Conservation (phyloP, 768 basidiomycete genomes). For the Leccinellum luteum region DNA sequence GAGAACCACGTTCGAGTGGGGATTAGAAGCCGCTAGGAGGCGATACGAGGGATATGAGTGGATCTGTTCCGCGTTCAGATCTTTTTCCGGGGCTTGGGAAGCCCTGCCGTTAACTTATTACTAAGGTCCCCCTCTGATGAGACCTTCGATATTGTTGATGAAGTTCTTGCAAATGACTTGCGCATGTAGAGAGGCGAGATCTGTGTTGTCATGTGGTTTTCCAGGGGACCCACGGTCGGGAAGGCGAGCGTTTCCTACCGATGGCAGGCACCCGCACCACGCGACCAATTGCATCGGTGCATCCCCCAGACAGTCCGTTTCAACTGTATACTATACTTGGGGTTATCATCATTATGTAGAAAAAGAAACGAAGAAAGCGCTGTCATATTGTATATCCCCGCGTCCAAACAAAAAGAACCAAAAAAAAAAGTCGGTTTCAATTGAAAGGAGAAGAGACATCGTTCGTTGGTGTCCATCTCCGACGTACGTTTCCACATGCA, state of each 20-base stretch:
- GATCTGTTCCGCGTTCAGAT: conserved; percentile 2
- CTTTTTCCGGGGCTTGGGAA: background rate
- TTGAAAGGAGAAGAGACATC: conserved; percentile 3
- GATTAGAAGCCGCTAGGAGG: conserved; percentile 7
- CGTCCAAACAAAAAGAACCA: conserved; percentile 16
- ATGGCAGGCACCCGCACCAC: conserved; percentile 16
- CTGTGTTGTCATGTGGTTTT: conserved; percentile 2
- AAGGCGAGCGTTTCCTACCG: background rate
- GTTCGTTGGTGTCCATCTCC: conserved; percentile 29
- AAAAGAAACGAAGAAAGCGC: background rate
- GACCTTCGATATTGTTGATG: background rate
- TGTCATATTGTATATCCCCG: conserved; percentile 31
- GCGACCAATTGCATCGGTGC: background rate
- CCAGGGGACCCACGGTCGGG: background rate
- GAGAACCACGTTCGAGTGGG: conserved; percentile 10
- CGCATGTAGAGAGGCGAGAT: conserved; percentile 22
- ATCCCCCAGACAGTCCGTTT: conserved; percentile 23
- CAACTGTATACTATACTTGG: conserved; percentile 4
- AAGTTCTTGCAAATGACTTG: background rate
- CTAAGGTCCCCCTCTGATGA: background rate
- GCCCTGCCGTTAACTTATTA: background rate
- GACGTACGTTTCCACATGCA: conserved; percentile 27
- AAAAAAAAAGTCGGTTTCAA: conserved; percentile 17
- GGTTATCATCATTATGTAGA: conserved; percentile 25
- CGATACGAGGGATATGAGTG: background rate